Base-by-base conservation (phyloP, 768 basidiomycete genomes). In the Lactarius akahatsu region DNA sequence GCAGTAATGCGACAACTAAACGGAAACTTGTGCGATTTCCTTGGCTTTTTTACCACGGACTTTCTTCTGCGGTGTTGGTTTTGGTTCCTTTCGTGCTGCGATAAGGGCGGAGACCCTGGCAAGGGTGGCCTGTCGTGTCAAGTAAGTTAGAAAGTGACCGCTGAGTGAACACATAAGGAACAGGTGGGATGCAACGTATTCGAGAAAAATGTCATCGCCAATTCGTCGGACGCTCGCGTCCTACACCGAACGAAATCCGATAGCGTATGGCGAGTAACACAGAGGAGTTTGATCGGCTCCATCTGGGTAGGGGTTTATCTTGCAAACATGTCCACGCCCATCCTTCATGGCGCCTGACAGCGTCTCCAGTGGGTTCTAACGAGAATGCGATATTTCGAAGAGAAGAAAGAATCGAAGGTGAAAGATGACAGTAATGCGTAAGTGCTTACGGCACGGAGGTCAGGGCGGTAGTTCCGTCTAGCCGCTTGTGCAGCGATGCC, bases 241-340 rank as follows among this genome's bases (percentile, higher is more conserved):
- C 75, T 40, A 77, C 38, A 80, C 77, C 81, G 82, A 82, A 88
- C 86, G 85, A 81, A 76, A 79, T 76, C 87, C 87, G 88, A 90
- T 89, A 90, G 88, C 87, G 87, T 84, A 85, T 83, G 86, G 83
- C 79, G 82, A 80, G 80, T 67, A 83, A 76, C 79, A 80, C 80
- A 75, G 73, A 72, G 63, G 78, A 76, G 80, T 81, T 86, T 87
- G 88, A 87, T 86, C 84, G 81, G 74, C 82, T 80, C 74, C 75
- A 73, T 67, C 73, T 76, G 76, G 76, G 73, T 75, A 76, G 76
- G 68, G 76, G 81, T 81, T 72, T 77, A 74, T 94, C 77, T 94
- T 87, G 91, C 91, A 94, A 84, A 90, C 90, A 79, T 91, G 88
- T 94, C 91, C 90, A 94, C 91, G 85, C 91, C 90, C 90, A 83